Evolutionary conservation across 2,329 filamentous ascomycete species (phyloP).

Genomic region (Trichoderma aggressivum): DNA sequence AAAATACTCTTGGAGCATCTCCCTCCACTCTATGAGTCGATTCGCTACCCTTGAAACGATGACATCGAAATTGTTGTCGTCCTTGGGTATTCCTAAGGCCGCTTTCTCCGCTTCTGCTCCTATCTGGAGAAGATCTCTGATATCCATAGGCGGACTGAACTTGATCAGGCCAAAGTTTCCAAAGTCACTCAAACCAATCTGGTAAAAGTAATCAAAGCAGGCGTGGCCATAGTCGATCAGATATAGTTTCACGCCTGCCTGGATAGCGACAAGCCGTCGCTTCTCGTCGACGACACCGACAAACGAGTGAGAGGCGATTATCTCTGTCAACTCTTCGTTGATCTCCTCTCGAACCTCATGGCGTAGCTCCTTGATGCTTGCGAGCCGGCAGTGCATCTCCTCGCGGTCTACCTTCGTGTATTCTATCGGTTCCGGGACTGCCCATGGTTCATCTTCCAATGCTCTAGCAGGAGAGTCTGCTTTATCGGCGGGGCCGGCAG

Average conservation of each 20-base stretch:
- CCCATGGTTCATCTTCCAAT: constrained; percentile 34
- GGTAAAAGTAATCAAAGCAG: constrained; percentile 90
- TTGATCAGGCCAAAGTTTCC: constrained; percentile 86
- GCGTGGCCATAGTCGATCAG: constrained; percentile 89
- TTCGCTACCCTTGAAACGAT: constrained; percentile 63
- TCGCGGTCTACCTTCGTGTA: constrained; percentile 73
- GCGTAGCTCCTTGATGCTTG: constrained; percentile 82
- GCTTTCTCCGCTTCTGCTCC: constrained; percentile 69
- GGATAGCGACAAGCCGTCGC: constrained; percentile 85
- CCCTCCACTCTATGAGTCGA: constrained; percentile 70
- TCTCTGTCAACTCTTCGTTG: constrained; percentile 81
- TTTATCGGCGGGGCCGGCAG: constrained; percentile 42
- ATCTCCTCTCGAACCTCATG: constrained; percentile 74
- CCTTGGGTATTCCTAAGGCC: constrained; percentile 38
- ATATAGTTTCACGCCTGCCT: constrained; percentile 87
- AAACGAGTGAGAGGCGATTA: constrained; percentile 85
- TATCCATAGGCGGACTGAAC: constrained; percentile 70
- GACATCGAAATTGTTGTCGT: constrained; percentile 62
- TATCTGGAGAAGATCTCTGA: constrained; percentile 68
- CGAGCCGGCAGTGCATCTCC: constrained; percentile 66
- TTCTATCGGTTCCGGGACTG: constrained; percentile 50
- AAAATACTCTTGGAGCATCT: constrained; percentile 94
- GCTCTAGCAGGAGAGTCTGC: constrained; percentile 13
- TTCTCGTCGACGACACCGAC: constrained; percentile 88
- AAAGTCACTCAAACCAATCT: constrained; percentile 90